Percentiles rank a stretch among this genome's conserved stretches.
Conservation (phyloP, 148 eudicot species). For the Spergularia bocconei region DNA sequence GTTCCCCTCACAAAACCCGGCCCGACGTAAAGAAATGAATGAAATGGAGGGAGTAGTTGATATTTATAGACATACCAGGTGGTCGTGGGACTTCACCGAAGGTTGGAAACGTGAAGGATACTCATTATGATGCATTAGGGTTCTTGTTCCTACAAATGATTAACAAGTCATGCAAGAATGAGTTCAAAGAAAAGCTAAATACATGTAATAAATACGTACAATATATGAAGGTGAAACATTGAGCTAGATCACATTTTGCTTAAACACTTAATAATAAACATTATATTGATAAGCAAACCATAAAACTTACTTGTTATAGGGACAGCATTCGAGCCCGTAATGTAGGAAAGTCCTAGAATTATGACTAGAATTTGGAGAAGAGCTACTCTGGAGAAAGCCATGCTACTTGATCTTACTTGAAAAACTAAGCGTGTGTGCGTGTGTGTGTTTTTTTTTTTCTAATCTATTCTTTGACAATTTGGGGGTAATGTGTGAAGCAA, state of each 20-base stretch:
- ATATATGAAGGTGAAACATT: not conserved
- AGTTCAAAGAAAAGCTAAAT: not conserved
- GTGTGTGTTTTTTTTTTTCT: not conserved
- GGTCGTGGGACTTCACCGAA: constrained; percentile 9
- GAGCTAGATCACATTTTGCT: too few species aligned
- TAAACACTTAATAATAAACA: not conserved
- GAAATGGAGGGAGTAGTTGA: too few species aligned
- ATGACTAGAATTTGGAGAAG: constrained; percentile 25
- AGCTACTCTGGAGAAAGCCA: constrained; percentile 25
- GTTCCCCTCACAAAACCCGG: too few species aligned
- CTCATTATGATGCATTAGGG: constrained; percentile 26
- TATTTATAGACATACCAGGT: constrained; percentile 24
- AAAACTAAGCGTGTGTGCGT: not conserved
- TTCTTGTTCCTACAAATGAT: constrained; percentile 37
- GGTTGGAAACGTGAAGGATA: constrained; percentile 22
- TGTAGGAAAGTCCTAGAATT: constrained; percentile 31
- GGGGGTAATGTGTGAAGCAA: constrained; percentile 21
- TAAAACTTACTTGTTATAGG: constrained; percentile 44
- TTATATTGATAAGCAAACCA: not conserved
- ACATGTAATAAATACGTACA: not conserved
- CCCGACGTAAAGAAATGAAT: too few species aligned
- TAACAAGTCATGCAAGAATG: not conserved
- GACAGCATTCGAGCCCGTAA: constrained; percentile 32
- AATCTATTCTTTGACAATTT: not conserved
- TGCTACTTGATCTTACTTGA: not conserved